These are phyloP conservation scores for Thelonectria rubi DNA, from an alignment of 2,329 filamentous ascomycete species.

Conservation along the genomic window DNA sequence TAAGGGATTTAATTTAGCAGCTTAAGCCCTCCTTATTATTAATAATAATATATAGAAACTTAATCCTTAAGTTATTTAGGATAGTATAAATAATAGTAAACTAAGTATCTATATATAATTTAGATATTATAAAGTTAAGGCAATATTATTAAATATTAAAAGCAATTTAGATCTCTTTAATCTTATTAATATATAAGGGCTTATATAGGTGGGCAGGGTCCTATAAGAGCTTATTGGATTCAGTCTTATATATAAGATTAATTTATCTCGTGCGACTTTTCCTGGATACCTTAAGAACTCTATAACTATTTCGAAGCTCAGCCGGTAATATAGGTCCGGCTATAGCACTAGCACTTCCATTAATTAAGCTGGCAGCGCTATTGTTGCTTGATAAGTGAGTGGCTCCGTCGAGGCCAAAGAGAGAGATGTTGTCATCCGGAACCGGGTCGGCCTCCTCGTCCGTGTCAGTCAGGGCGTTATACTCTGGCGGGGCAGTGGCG, in stretches of 20 bases:
- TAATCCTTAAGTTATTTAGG: conserved; percentile 81
- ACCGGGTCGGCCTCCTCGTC: too few species aligned
- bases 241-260: conserved; percentile 76
- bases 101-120: conserved; percentile 66
- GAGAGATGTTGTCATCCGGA: conserved; percentile 46
- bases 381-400: conserved; percentile 57
- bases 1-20: conserved; percentile 84
- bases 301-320: conserved; percentile 79
- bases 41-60: conserved; percentile 88
- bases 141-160: conserved; percentile 88
- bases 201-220: conserved; percentile 81
- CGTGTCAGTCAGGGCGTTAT: too few species aligned
- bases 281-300: conserved; percentile 84
- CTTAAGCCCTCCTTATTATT: conserved; percentile 75
- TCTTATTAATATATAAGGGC: conserved; percentile 87
- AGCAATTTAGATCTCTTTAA: conserved; percentile 86
- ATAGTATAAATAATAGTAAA: conserved; percentile 86
- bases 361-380: conserved; percentile 58
- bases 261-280: conserved; percentile 80
- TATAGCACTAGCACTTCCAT: conserved; percentile 53
- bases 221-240: conserved; percentile 89
- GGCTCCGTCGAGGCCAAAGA: conserved; percentile 53
- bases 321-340: conserved; percentile 81
- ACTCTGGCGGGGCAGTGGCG: conserved; percentile 68
- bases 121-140: conserved; percentile 78